Percentiles rank a stretch among this genome's conserved stretches.
Evolutionary conservation across 2,329 filamentous ascomycete genomes (phyloP).

Genomic region (Scedosporium minutisporum): DNA sequence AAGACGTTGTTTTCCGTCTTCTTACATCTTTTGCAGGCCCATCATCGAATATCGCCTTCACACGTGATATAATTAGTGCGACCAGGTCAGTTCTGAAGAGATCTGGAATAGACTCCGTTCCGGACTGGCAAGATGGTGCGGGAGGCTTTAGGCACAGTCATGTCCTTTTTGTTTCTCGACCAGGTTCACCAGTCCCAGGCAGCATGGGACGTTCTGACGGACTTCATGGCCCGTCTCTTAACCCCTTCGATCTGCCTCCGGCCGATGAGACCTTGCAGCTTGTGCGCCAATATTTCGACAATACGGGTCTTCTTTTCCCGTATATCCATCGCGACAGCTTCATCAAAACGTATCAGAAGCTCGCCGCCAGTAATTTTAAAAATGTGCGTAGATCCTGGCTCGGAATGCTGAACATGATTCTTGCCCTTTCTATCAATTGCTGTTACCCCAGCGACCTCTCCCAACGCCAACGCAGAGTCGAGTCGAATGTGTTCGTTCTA

Average conservation of each 20-base stretch:
- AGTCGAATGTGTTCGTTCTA: conserved; percentile 34
- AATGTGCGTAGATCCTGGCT: conserved; percentile 38
- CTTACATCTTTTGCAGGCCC: background rate
- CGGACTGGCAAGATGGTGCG: background rate
- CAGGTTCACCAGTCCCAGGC: background rate
- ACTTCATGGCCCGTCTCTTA: background rate
- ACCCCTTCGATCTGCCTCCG: conserved; percentile 11
- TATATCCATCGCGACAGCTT: conserved; percentile 19
- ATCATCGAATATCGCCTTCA: conserved; percentile 3
- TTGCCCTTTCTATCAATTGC: conserved; percentile 29
- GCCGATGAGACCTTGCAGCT: conserved; percentile 13
- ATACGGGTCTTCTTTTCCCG: conserved; percentile 20
- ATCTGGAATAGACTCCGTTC: background rate
- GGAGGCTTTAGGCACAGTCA: conserved; percentile 1
- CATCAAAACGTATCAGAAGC: conserved; percentile 13
- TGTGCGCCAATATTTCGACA: conserved; percentile 16
- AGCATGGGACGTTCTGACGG: background rate
- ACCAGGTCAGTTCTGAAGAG: background rate
- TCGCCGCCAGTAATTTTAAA: conserved; percentile 7
- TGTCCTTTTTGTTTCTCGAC: background rate
- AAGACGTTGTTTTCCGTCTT: background rate
- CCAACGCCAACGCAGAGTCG: conserved; percentile 23
- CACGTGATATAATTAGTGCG: background rate
- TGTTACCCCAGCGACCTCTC: conserved; percentile 22
- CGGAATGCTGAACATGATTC: conserved; percentile 37